Evolutionary conservation across 2,329 filamentous ascomycete species (phyloP), one percentile per base, ranked within the genome.

Genomic region (Microdochium trichocladiopsis): DNA sequence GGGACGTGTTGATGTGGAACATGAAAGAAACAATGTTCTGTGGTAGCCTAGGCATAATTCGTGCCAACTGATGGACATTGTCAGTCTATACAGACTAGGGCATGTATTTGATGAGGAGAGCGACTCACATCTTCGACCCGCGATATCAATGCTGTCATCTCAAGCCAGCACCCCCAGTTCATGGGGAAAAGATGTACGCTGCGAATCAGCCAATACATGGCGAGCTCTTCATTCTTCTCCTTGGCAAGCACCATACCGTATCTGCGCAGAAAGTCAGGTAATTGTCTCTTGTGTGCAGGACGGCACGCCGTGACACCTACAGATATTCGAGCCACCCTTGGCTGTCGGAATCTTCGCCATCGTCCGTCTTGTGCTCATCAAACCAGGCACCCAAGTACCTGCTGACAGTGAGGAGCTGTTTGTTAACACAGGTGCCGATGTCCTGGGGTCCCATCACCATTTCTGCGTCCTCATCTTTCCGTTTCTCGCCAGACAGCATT

Each of bases 101-200:
- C 25, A 45, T 23, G 16, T 14, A 18, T 21, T 11, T 18, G 8
- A 11, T 18, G 18, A 21, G 41, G 18, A 8, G 3, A 45, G 18
- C 6, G 55, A 73, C 83, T 69, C 69, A 94, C 87, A 69, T 96
- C 90, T 68, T 96, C 91, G 9, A 87, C 79, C 31, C 87, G 84
- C 33, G 83, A 82, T 54, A 96, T 82, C 24, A 97, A 76, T 37
- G 85, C 85, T 3, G 88, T 89, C 67, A 99, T 82, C 71, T 99
- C 94, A 53, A 94, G 80, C 94, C 94, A 99, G 56, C 91, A 92
- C 8, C 91, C 90, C 94, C 94, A 99, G 65, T 97, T 96, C 80
- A 92, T 96, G 1, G 91, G 89, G 62, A 91, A 95, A 41, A 90
- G 74, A 66, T 95, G 88, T 10, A 96, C 89, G 63, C 92, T 96